These are phyloP conservation scores for Candida piceae DNA, from an alignment of 805 yeast species.

Conservation along the genomic window DNA sequence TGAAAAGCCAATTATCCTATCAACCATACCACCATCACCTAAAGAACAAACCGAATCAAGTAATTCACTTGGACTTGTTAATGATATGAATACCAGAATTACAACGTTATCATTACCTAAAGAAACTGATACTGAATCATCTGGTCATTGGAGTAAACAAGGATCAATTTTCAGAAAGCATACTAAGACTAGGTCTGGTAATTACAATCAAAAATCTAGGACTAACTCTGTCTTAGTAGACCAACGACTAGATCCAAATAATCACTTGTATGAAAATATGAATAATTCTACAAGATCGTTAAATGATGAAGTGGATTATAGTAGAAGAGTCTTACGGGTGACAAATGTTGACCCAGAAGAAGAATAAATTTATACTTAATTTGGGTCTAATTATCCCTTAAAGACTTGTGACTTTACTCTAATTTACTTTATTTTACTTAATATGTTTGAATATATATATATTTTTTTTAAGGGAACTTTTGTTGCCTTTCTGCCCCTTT, in stretches of 20 bases:
- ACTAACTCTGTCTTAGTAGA: slow-evolving; percentile 38
- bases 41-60: neutral
- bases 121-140: neutral
- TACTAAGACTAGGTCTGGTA: neutral
- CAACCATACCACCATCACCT: neutral
- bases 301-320: slow-evolving; percentile 54
- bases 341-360: slow-evolving; percentile 41
- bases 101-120: too few species aligned
- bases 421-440: too few species aligned
- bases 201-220: neutral
- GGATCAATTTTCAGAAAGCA: too few species aligned
- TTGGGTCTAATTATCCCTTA: too few species aligned
- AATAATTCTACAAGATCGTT: slow-evolving; percentile 40
- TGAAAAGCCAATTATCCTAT: slow-evolving; percentile 16
- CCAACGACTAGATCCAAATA: slow-evolving; percentile 55
- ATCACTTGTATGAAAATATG: slow-evolving; percentile 44
- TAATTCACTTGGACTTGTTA: neutral
- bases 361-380: too few species aligned
- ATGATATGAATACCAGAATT: too few species aligned
- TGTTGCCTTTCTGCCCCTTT: too few species aligned
- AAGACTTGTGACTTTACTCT: too few species aligned
- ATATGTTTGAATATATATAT: too few species aligned
- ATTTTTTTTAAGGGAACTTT: too few species aligned
- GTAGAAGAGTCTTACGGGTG: slow-evolving; percentile 50
- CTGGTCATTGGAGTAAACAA: too few species aligned